These are phyloP conservation scores for Pythium rhizo-oryzae DNA, from an alignment of 352 stramenopile genomes.

Conservation along the genomic window DNA sequence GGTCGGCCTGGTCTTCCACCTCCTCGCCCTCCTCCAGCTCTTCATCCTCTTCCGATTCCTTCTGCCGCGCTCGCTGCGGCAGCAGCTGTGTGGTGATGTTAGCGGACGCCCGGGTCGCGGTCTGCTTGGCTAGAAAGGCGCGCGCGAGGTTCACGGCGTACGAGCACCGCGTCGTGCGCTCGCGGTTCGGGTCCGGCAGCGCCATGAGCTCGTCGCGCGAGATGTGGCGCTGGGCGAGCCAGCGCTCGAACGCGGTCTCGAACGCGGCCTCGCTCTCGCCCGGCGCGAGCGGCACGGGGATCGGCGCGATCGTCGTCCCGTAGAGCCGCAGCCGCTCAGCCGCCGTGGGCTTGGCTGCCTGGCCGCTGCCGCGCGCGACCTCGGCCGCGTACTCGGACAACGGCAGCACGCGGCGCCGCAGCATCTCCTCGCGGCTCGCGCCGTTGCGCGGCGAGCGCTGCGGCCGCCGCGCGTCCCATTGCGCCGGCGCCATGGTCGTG, in stretches of 20 bases:
- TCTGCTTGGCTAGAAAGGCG: background rate
- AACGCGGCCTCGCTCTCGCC: slow-evolving; percentile 1
- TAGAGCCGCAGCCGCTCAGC: background rate
- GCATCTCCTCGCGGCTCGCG: slow-evolving; percentile 9
- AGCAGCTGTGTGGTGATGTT: too few relatives aligned
- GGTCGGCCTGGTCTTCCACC: background rate
- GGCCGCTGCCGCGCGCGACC: background rate
- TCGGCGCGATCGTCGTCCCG: background rate
- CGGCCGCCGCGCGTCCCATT: background rate
- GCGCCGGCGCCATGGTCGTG: background rate
- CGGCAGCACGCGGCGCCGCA: slow-evolving; percentile 8
- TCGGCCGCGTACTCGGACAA: slow-evolving; percentile 6
- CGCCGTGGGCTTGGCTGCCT: background rate
- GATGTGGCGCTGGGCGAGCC: background rate
- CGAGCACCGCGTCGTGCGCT: slow-evolving; percentile 9
- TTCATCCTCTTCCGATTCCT: background rate
- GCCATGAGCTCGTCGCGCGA: background rate
- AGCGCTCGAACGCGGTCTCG: slow-evolving; percentile 2
- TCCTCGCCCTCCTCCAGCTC: background rate
- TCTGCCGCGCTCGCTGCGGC: background rate
- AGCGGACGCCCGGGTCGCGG: too few relatives aligned
- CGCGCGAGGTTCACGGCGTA: background rate
- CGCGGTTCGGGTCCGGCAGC: background rate
- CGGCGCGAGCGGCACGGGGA: slow-evolving; percentile 7
- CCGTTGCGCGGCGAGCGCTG: background rate